Evolutionary conservation across 768 basidiomycete genomes (phyloP), one percentile per base, ranked within the genome.

Genomic region (Suillus decipiens): DNA sequence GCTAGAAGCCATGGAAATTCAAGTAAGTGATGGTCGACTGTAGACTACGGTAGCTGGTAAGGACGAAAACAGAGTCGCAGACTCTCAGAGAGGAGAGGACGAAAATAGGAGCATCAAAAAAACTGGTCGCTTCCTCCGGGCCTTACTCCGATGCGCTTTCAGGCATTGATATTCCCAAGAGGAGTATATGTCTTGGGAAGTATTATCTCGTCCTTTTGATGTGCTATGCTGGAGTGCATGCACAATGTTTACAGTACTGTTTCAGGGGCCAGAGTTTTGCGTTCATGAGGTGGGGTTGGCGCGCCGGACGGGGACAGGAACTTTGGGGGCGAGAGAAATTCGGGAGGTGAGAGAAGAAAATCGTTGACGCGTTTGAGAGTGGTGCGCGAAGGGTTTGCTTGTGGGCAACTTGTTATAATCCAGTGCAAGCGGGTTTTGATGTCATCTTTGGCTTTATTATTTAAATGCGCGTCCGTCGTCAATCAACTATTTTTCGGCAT

Each of bases 321-420:
- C 9, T 61, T 58, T 22, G 1, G 31, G 2, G 11, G 31, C 6
- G 60, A 15, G 45, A 28, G 15, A 5, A 31, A n/a, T 34, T 54
- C 33, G 19, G 63, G 58, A 1, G 74, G 71, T 2, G 86, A 83
- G 67, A 95, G 81, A 6, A 93, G 73, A 66, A 82, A 90, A 66
- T 89, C 87, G 70, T 95, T 93, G 51, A 92, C 84, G 15, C 88
- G 77, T 73, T 92, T 92, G 63, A 98, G 80, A 10, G 90, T 93
- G 17, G 86, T 81, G 47, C 95, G 84, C 11, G 92, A 88, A 0
- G 96, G 96, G 71, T 97, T 98, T 4, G 88, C 90, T 60, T 80
- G 78, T 6, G 92, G 90, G 59, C 83, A 78, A 66, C 86, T 88
- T 22, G 89, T 80, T 63, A 95, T 89, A 55, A 98, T 86, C 92